Evolutionary conservation across 2,329 filamentous ascomycete species (phyloP).

Genomic region (Lasiodiplodia gonubiensis): DNA sequence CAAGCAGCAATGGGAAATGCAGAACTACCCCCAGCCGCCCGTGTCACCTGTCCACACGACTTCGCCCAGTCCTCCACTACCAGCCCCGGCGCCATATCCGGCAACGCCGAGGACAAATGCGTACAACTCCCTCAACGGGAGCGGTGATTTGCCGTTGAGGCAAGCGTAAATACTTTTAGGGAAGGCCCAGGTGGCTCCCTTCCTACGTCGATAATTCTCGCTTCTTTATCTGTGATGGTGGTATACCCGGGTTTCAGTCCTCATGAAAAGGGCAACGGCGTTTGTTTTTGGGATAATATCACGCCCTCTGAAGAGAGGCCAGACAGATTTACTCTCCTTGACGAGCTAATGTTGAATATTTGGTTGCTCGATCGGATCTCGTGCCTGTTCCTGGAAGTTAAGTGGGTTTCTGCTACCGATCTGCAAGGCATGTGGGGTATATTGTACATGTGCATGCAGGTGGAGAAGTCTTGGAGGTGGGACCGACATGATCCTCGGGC

Average conservation of each 20-base stretch:
- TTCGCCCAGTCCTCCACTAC: not conserved
- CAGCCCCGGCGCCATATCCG: not conserved
- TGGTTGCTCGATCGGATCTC: not conserved
- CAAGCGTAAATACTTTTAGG: not conserved
- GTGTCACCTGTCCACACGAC: not conserved
- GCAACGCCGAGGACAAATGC: conserved; percentile 45
- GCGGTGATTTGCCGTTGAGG: conserved; percentile 29
- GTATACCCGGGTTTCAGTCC: conserved; percentile 18
- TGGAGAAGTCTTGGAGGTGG: not conserved
- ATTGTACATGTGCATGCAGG: not conserved
- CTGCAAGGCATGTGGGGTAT: not conserved
- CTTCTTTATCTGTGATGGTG: not conserved
- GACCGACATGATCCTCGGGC: not conserved
- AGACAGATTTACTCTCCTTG: conserved; percentile 14
- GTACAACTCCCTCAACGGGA: conserved; percentile 37
- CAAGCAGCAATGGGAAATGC: conserved; percentile 48
- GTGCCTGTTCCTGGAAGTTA: not conserved
- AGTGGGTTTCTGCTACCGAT: not conserved
- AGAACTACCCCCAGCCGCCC: conserved; percentile 30
- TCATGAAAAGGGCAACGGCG: not conserved
- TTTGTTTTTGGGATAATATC: not conserved
- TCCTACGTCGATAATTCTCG: conserved; percentile 1
- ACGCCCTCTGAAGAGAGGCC: not conserved
- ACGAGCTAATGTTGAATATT: conserved; percentile 8
- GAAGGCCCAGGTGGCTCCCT: not conserved